Percentiles rank a stretch among this genome's conserved stretches.
phyloP scores from a whole-genome alignment of 352 stramenopile genomes.

The Phytophthora tentaculata region DNA sequence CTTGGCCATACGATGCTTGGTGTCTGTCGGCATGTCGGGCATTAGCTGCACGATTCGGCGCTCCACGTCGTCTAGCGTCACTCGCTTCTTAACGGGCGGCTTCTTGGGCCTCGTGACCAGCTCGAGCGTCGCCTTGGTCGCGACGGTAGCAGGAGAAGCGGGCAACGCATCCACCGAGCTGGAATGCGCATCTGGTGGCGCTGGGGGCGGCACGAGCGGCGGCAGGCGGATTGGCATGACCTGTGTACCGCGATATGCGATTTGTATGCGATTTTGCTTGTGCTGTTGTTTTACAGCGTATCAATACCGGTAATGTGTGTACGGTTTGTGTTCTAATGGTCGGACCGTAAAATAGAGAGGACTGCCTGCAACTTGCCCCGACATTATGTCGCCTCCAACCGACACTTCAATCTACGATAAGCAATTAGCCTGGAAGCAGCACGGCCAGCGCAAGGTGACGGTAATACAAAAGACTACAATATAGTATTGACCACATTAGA shows the following conservation, averaged over 20 bases:
- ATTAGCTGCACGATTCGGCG: conserved; percentile 51
- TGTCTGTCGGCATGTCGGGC: conserved; percentile 47
- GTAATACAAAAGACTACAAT: background rate
- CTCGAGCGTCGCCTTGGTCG: conserved; percentile 3
- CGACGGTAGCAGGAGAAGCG: background rate
- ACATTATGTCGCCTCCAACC: conserved; percentile 10
- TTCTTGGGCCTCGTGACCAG: conserved; percentile 25
- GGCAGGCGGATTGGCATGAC: conserved; percentile 8
- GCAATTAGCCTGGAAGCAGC: conserved; percentile 65
- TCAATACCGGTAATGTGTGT: background rate
- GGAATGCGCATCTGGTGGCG: background rate
- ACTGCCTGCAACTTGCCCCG: no score
- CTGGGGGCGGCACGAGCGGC: conserved; percentile 11
- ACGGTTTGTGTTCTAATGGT: conserved; percentile 1
- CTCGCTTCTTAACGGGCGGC: conserved; percentile 15
- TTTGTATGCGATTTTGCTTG: background rate
- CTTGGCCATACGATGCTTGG: conserved; percentile 61
- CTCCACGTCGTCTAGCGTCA: conserved; percentile 74
- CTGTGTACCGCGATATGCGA: no score
- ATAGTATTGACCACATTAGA: background rate
- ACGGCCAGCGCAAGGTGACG: conserved; percentile 56
- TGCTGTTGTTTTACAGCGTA: background rate
- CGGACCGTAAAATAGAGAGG: conserved; percentile 4
- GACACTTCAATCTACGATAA: conserved; percentile 59
- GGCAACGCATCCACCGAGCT: background rate